Base-by-base conservation (phyloP, 352 stramenopile species). In the Halophytophthora batemanensis region DNA sequence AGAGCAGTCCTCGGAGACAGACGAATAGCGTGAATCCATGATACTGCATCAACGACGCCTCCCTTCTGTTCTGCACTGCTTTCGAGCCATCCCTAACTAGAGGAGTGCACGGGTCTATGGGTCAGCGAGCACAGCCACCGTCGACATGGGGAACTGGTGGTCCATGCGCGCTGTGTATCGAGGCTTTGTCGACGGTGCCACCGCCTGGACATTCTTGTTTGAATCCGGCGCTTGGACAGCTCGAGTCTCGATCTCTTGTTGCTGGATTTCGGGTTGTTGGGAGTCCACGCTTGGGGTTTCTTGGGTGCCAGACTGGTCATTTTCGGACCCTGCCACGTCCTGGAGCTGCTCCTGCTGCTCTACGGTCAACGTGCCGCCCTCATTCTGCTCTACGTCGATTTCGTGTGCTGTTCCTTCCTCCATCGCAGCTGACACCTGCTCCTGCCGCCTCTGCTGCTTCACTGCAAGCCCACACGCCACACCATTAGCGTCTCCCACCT, bases 141-240 rank as follows among this genome's bases (percentile, higher is more conserved):
- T 93, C 22, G 82, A 93, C 28, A 91, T 90, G 11, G 82, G 82
- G 49, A 93, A 91, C 36, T 73, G 65, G 31, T 69, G 58, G 59
- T 90, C 77, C 54, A 71, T 78, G 17, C 75, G 66, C 13, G 66
- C 75, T 10, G 66, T 73, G 64, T 79, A 82, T 56, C 71, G 61
- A 3, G 65, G 67, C 53, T 82, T 79, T 11, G 34, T 34, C 15
- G 45, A 21, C 18, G 49, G n/a, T 14, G 31, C 6, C 4, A 38
- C 6, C 8, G 45, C 13, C 48, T 53, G 39, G 7, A 3, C 19
- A 15, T 5, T 33, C 12, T 33, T 33, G 15, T 0, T 50, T 8
- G 25, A 31, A 8, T 31, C 25, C 25, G 25, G 25, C 25, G 25
- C 25, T 31, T 31, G 25, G 25, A 31, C 25, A 8, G 4, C 25